These are phyloP conservation scores for Eucalyptus microcorys DNA, from an alignment of 345 rosid species.

Conservation along the genomic window DNA sequence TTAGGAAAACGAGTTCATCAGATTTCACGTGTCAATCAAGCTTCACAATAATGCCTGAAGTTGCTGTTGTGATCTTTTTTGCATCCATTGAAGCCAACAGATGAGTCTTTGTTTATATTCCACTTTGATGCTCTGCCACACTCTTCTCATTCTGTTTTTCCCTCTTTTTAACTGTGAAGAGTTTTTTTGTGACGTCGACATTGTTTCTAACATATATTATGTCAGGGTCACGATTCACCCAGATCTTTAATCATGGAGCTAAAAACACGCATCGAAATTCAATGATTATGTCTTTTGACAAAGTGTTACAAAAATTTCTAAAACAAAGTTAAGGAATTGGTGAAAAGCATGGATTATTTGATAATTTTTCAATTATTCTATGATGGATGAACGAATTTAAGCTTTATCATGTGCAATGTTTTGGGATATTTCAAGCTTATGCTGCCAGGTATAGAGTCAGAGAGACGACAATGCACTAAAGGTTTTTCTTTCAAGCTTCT, in stretches of 20 bases:
- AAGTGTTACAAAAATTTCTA: neutral
- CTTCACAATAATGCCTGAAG: neutral
- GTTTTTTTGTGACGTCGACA: neutral
- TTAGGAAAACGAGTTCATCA: neutral
- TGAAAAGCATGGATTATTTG: neutral
- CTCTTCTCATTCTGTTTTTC: neutral
- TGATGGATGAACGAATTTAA: neutral
- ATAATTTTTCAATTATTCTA: neutral
- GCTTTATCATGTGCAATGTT: neutral
- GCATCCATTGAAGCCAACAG: neutral
- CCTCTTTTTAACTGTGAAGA: neutral
- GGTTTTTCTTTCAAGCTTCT: slow-evolving; percentile 2
- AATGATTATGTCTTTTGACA: neutral
- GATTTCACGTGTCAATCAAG: neutral
- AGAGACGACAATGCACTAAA: neutral
- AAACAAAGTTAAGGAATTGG: neutral
- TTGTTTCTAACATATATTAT: neutral
- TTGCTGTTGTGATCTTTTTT: neutral
- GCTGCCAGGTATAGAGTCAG: neutral
- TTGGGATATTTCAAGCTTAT: neutral
- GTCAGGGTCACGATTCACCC: neutral
- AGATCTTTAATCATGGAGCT: neutral
- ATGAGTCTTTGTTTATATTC: neutral
- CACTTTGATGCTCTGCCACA: neutral
- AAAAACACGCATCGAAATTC: neutral